Base-by-base conservation (phyloP, 371 early-diverging fungal genomes). In the Catenaria anguillulae region DNA sequence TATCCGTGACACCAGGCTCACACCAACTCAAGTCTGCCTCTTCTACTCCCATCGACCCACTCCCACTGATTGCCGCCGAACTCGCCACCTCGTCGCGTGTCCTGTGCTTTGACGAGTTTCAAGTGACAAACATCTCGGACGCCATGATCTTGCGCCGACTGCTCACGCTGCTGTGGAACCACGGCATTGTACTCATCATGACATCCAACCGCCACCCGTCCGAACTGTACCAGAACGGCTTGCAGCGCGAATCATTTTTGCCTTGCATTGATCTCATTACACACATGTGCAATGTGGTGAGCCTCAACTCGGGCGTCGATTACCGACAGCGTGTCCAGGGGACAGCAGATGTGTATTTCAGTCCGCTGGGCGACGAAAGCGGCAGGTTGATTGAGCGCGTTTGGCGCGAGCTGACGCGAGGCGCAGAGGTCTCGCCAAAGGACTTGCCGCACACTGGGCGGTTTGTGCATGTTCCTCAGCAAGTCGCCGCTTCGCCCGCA, bases 81-180 rank as follows among this genome's bases (percentile, higher is more conserved):
- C 67, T 95, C 24, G 86, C 87, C 10, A 72, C 73, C 56, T 85
- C 87, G 24, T 84, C 90, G 5, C 83, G 84, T 64, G 81, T 97
- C 0, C 70, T 95, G 15, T 97, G 95, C 67, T 88, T 97, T 76
- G 97, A 97, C 66, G 97, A 97, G 68, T 86, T 97, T 64, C 97
- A 97, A 69, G 90, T 96, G 6, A 93, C 93, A 0, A 93, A 96
- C 68, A 93, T 96, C 65, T 91, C 90, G 1, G 95, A 95, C 68
- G 97, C 97, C 60, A 94, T 94, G 95, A 81, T 97, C 54, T 66
- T 94, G 48, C 78, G 92, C 21, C 82, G 87, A 19, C 73, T 97
- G 26, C 82, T 92, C 66, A 76, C 79, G 3, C 88, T 87, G 62
- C 71, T 95, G 34, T 87, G 92, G 61, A 67, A 75, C 21, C 77